Evolutionary conservation across 2,329 filamentous ascomycete species (phyloP).

Genomic region (Reticulascus tulasneorum): DNA sequence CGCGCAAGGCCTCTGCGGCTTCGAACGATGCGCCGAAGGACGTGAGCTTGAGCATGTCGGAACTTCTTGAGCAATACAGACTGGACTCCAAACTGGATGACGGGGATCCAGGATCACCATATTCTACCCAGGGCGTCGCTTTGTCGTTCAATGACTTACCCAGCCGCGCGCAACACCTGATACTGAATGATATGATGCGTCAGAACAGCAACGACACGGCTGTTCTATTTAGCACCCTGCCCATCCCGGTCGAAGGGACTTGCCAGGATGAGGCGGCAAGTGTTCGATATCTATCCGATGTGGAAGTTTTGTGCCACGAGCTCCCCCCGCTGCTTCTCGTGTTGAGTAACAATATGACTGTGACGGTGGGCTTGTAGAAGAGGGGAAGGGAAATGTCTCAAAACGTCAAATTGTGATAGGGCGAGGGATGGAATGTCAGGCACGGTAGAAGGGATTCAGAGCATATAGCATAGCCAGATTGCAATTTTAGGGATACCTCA

Average conservation of each 20-base stretch:
- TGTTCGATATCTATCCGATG: constrained; percentile 69
- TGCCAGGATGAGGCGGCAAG: constrained; percentile 66
- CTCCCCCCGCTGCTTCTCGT: constrained; percentile 75
- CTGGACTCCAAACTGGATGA: constrained; percentile 11
- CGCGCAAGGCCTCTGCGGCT: constrained; percentile 32
- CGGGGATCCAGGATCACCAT: constrained; percentile 35
- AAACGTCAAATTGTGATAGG: constrained; percentile 5
- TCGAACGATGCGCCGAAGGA: constrained; percentile 28
- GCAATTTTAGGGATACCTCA: no score
- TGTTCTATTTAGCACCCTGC: constrained; percentile 78
- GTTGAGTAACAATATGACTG: constrained; percentile 85
- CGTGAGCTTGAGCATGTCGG: constrained; percentile 38
- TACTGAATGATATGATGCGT: constrained; percentile 79
- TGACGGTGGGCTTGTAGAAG: constrained; percentile 66
- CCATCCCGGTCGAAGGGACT: constrained; percentile 75
- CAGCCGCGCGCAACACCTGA: constrained; percentile 78
- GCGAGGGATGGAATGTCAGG: constrained; percentile 5
- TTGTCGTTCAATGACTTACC: constrained; percentile 85
- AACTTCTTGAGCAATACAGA: constrained; percentile 38
- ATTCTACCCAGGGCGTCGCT: constrained; percentile 59
- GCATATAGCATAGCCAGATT: no score
- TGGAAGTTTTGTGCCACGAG: constrained; percentile 73
- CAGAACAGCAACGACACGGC: constrained; percentile 66
- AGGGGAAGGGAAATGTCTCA: constrained; percentile 8
- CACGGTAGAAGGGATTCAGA: no score